These are phyloP conservation scores for Dendrostoma leiphaemia DNA, from an alignment of 2,329 filamentous ascomycete species.

Conservation along the genomic window DNA sequence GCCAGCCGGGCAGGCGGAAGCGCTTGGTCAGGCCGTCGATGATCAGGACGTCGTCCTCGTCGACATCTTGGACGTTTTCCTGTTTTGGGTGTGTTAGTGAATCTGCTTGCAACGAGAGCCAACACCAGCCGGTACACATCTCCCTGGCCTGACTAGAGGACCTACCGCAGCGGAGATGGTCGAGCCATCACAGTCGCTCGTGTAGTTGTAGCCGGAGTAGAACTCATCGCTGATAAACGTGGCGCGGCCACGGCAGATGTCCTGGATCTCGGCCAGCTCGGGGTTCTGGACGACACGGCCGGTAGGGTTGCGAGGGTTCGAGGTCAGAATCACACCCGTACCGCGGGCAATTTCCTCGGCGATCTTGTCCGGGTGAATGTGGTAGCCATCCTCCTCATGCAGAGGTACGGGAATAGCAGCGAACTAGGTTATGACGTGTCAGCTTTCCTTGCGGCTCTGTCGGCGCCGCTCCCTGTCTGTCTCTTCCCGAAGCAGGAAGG, in stretches of 20 bases:
- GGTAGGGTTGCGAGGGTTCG: slow-evolving; percentile 93
- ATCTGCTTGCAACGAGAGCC: too few species aligned
- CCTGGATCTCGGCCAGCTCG: slow-evolving; percentile 85
- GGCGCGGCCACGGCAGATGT: slow-evolving; percentile 85
- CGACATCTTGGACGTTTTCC: slow-evolving; percentile 85
- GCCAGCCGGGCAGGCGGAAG: slow-evolving; percentile 93
- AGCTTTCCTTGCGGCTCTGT: too few species aligned
- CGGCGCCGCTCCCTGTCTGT: background rate
- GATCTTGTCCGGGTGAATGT: slow-evolving; percentile 91
- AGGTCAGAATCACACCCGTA: slow-evolving; percentile 86
- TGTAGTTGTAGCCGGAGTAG: slow-evolving; percentile 96
- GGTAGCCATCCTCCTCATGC: slow-evolving; percentile 81
- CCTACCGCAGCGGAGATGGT: slow-evolving; percentile 75
- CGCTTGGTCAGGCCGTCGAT: slow-evolving; percentile 96
- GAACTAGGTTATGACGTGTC: slow-evolving; percentile 52
- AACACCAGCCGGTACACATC: too few species aligned
- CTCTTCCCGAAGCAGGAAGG: too few species aligned
- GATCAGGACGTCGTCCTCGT: slow-evolving; percentile 87
- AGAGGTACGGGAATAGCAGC: slow-evolving; percentile 84
- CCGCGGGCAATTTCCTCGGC: slow-evolving; percentile 86
- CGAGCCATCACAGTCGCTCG: slow-evolving; percentile 81
- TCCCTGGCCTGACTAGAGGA: too few species aligned
- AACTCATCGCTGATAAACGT: slow-evolving; percentile 97
- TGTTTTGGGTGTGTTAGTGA: slow-evolving; percentile 8
- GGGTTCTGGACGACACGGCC: slow-evolving; percentile 83